Evolutionary conservation across 345 rosid species (phyloP), one percentile per base, ranked within the genome.

Genomic region (Melastoma malabathricum): DNA sequence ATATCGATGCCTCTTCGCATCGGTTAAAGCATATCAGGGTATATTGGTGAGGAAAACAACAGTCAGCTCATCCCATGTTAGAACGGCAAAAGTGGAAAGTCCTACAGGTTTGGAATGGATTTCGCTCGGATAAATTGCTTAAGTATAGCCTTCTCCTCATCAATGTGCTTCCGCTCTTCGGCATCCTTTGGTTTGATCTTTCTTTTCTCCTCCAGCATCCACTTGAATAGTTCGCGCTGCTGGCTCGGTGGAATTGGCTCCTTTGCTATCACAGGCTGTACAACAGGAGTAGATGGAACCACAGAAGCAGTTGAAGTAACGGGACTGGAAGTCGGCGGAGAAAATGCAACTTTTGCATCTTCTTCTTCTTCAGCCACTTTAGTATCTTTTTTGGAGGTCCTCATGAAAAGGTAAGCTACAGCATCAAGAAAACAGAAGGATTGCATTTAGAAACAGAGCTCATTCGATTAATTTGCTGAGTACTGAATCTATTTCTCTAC

Each of bases 171-270:
- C 81, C 74, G 86, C 77, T 82, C 94, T 68, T 78, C 75, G 1
- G 83, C 54, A 64, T 77, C 79, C 67, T 66, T 75, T 2, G 96
- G 81, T 58, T 68, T 84, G 23, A 75, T 59, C 78, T 84, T 90
- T 69, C 98, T 71, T 68, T 84, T 86, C 82, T 90, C 96, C 65
- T 86, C 96, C 68, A 90, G 60, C 22, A 84, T 82, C 95, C 96
- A 79, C 69, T 84, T 86, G 74, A 75, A 80, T 45, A 90, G 80
- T 67, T 84, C 83, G 5, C 83, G 92, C 59, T 84, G 92, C 58
- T 77, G 76, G 46, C 67, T 63, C 69, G 74, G 79, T 0, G 87
- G 83, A 56, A 90, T 58, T 15, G 82, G 85, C 53, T 83, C 82
- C 31, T 52, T 71, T 43, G 19, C 50, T 72, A 70, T 81, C 68